These are phyloP conservation scores for Leishmania tarentolae DNA, from an alignment of 208 protist species.

Conservation along the genomic window DNA sequence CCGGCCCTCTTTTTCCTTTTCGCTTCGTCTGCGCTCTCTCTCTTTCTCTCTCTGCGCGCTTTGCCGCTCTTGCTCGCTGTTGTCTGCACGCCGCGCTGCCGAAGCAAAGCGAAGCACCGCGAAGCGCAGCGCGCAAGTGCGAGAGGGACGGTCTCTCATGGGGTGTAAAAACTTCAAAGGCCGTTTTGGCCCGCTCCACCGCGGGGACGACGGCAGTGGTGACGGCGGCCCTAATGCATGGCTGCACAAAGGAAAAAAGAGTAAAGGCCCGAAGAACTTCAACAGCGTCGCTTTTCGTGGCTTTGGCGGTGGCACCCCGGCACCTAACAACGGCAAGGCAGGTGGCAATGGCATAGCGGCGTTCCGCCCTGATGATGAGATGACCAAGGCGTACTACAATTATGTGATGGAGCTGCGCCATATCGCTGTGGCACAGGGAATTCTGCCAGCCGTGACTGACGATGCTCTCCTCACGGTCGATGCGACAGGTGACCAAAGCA, in stretches of 20 bases:
- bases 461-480: background rate
- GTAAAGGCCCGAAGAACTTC: background rate
- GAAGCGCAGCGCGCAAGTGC: too few relatives aligned
- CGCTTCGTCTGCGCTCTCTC: background rate
- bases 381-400: conserved; percentile 27
- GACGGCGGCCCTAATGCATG: background rate
- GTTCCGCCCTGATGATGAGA: conserved; percentile 32
- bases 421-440: conserved; percentile 29
- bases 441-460: conserved; percentile 20
- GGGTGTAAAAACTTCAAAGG: conserved; percentile 34
- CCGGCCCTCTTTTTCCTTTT: background rate
- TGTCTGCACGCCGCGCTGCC: background rate
- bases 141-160: conserved; percentile 4
- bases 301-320: background rate
- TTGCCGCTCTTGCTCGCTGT: background rate
- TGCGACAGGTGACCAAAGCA: background rate
- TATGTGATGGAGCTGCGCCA: conserved; percentile 30
- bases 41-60: too few relatives aligned
- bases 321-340: conserved; percentile 4
- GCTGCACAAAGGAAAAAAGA: background rate
- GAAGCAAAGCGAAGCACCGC: background rate
- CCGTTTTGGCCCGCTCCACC: conserved; percentile 1
- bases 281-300: conserved; percentile 1
- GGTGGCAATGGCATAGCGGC: conserved; percentile 22
- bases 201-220: background rate